Evolutionary conservation across 2,329 filamentous ascomycete species (phyloP).

Genomic region (Plectosphaerella sp.): DNA sequence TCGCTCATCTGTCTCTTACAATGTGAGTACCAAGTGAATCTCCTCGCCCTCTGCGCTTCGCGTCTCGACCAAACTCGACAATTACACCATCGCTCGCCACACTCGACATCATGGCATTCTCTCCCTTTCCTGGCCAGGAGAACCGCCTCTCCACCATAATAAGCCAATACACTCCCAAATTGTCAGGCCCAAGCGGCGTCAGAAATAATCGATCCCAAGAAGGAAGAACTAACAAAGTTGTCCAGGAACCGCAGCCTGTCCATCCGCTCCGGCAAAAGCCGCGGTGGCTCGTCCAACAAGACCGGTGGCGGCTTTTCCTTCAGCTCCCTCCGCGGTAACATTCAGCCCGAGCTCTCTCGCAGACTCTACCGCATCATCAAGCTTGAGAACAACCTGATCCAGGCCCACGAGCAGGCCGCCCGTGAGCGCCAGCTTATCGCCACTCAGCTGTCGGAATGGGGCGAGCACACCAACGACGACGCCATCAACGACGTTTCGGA

Average conservation of each 20-base stretch:
- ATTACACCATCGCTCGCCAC: background rate
- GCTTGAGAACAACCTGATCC: slow-evolving; percentile 84
- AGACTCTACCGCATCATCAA: slow-evolving; percentile 92
- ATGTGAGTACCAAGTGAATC: background rate
- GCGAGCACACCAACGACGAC: slow-evolving; percentile 85
- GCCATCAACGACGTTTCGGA: slow-evolving; percentile 85
- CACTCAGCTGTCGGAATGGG: slow-evolving; percentile 92
- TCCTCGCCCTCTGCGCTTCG: background rate
- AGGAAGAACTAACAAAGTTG: background rate
- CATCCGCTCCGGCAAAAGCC: slow-evolving; percentile 60
- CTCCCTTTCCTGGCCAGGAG: background rate
- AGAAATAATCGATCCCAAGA: background rate
- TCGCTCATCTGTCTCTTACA: background rate
- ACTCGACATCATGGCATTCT: background rate
- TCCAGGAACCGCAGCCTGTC: slow-evolving; percentile 71
- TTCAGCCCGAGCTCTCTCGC: slow-evolving; percentile 84
- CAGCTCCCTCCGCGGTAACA: slow-evolving; percentile 76
- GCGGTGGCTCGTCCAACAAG: slow-evolving; percentile 30
- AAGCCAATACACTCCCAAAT: background rate
- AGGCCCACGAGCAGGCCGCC: slow-evolving; percentile 77
- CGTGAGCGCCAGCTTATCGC: slow-evolving; percentile 83
- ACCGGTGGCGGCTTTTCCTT: slow-evolving; percentile 63
- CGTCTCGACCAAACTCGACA: no score
- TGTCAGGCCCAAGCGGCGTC: background rate
- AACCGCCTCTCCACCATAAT: background rate